Base-by-base conservation (phyloP, 257 asterid species). In the Nicotiana knightiana region DNA sequence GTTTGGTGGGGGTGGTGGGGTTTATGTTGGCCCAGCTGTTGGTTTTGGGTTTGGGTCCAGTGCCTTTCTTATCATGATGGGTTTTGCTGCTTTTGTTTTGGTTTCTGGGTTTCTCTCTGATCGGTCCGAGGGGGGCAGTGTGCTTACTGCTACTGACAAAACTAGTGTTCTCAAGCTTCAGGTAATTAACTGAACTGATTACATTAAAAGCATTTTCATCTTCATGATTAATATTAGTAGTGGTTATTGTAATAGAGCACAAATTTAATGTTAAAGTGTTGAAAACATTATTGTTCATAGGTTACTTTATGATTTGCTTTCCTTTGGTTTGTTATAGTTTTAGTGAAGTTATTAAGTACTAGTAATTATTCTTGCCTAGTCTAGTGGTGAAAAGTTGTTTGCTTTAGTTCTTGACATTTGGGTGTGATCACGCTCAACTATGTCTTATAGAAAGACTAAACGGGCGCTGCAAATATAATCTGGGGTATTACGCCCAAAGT, bases 31-130 rank as follows among this genome's bases (percentile, higher is more conserved):
- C 1, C 98, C 99, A 30, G 98, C 97, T 3, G 89, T 93, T 46
- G 98, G 98, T 15, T 30, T 95, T 75, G 98, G 97, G 39, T 30
- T 95, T 75, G 98, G 97, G 35, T 96, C 99, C 15, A 86, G 93
- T 53, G 86, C 92, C 16, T 88, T 87, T 84, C 84, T 94, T 21
- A 83, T 96, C 57, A 71, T 93, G 88, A 35, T 85, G 78, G 96
- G 97, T 7, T 87, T 93, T 81, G 93, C 92, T 26, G 99, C 94
- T 0, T 94, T 96, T 85, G 83, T 92, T 61, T 81, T 89, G 90
- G 98, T 93, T 12, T 96, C 97, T 0, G 95, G 97, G 16, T 93
- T 96, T 89, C 86, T 96, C 65, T 93, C 99, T 0, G 98, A 90
- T 54, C 89, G 91, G 76, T 89, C 97, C 3, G 93, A 87, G 77